Evolutionary conservation across 208 protist genomes (phyloP).

Genomic region (Acanthamoeba triangularis): DNA sequence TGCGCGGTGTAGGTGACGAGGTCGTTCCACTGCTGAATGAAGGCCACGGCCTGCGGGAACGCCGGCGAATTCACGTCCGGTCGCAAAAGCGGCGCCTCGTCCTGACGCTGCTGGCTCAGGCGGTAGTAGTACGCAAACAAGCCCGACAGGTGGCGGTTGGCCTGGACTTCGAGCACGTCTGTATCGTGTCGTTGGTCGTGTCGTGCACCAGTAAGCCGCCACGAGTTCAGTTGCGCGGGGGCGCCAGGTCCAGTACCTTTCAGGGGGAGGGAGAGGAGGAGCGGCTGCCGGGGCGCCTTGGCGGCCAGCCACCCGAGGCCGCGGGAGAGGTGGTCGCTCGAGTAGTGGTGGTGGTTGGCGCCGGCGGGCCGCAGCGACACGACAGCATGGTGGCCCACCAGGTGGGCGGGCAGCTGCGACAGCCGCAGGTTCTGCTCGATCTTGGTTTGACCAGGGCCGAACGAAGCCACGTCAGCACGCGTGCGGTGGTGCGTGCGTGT

Average conservation of each 20-base stretch:
- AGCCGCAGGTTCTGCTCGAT: constrained; percentile 20
- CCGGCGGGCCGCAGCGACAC: not conserved
- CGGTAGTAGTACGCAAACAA: constrained; percentile 17
- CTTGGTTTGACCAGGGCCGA: not conserved
- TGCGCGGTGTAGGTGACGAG: not conserved
- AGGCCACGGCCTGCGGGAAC: not conserved
- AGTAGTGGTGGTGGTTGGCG: not conserved
- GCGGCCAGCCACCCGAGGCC: not conserved
- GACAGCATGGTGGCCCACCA: not conserved
- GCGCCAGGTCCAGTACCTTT: not conserved
- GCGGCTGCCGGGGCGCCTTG: not conserved
- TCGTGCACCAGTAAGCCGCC: no score
- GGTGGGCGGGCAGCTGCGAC: not conserved
- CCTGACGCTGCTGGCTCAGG: not conserved
- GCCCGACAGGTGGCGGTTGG: not conserved
- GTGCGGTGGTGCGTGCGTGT: no score
- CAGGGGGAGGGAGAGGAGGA: not conserved
- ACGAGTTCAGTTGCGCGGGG: no score
- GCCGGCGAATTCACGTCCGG: not conserved
- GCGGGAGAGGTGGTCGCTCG: not conserved
- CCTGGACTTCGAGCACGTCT: constrained; percentile 5
- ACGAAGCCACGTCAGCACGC: not conserved
- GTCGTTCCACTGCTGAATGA: constrained; percentile 12
- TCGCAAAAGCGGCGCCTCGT: not conserved
- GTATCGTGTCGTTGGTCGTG: no score